Conservation (phyloP, 163 green algal genomes). For the Scenedesmus sp. region DNA sequence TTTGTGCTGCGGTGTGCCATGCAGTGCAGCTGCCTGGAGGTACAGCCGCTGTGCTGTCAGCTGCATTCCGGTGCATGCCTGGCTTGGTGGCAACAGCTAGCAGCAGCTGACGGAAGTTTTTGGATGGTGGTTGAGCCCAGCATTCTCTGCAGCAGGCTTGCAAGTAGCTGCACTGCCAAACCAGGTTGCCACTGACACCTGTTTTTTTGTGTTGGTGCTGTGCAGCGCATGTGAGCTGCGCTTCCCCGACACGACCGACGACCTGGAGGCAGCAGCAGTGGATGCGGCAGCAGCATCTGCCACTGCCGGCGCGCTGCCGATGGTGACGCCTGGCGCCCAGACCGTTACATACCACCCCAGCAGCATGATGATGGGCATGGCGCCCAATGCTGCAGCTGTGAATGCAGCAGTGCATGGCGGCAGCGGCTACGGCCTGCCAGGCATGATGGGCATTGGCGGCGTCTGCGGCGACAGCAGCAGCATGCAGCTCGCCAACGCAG, state of each 20-base stretch:
- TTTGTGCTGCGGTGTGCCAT: background rate
- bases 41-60: no score
- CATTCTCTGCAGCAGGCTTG: background rate
- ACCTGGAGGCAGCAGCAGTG: conserved; percentile 31
- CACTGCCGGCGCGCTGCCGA: conserved; percentile 2
- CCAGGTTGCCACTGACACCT: background rate
- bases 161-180: background rate
- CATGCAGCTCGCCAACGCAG: background rate
- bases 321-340: background rate
- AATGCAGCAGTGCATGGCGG: background rate
- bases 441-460: background rate
- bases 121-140: background rate
- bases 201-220: background rate
- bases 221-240: conserved; percentile 42
- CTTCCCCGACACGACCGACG: conserved; percentile 46
- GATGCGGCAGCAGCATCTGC: conserved; percentile 42
- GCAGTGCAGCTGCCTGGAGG: background rate
- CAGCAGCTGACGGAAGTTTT: background rate
- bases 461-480: background rate
- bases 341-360: background rate
- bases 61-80: background rate
- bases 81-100: background rate
- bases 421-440: background rate
- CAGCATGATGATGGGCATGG: background rate
- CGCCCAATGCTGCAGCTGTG: background rate